phyloP scores from a whole-genome alignment of 257 asterid species.

The Jacaranda mimosifolia region DNA sequence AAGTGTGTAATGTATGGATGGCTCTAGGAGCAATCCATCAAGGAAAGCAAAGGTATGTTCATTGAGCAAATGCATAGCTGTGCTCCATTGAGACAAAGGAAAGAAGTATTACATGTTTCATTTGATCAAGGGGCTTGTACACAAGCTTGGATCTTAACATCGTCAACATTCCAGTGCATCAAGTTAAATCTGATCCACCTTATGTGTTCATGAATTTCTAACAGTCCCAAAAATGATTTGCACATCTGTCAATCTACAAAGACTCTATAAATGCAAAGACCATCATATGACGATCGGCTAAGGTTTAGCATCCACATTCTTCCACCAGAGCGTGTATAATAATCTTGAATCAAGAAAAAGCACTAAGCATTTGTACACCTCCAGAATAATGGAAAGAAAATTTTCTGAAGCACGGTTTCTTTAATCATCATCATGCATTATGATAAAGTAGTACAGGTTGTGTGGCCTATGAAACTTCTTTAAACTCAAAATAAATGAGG shows the following conservation, averaged over 20 bases:
- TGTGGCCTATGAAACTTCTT: neutral
- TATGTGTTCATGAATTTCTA: neutral
- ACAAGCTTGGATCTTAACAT: no score
- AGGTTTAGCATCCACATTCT: neutral
- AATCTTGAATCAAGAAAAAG: neutral
- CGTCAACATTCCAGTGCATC: no score
- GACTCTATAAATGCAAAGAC: constrained; percentile 1
- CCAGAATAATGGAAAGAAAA: constrained; percentile 5
- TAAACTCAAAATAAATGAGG: neutral
- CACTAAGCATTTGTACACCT: constrained; percentile 15
- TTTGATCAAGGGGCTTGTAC: no score
- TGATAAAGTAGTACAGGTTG: neutral
- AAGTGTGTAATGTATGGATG: no score
- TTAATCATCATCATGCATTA: neutral
- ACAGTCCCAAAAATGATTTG: constrained; percentile 4
- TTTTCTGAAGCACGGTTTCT: constrained; percentile 18
- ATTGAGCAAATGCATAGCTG: no score
- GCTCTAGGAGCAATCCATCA: no score
- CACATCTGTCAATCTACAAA: neutral
- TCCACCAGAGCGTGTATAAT: neutral
- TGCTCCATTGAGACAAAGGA: no score
- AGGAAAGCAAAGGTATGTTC: no score
- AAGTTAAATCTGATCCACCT: neutral
- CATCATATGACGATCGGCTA: neutral
- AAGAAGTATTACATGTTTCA: no score